Base-by-base conservation (phyloP, 176 grass and related monocot species). In the Oryza longistaminata region DNA sequence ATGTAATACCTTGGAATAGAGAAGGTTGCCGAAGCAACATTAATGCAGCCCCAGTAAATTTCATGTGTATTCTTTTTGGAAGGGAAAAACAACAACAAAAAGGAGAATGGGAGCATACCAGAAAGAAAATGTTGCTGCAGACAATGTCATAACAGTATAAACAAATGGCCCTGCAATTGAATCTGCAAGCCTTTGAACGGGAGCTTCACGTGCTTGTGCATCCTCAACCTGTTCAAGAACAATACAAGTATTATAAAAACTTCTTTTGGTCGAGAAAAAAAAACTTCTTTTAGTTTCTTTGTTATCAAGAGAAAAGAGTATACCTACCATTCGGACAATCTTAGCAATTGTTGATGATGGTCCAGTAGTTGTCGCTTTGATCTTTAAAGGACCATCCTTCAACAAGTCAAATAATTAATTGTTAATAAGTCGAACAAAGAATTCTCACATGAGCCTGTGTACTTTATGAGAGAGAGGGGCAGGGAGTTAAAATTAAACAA, bases 141-240 rank as follows among this genome's bases (percentile, higher is more conserved):
- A 85, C 80, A 98, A 73, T 3, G 87, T 87, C 91, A 98, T 95
- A 71, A 98, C 93, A 82, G 85, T 95, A 77, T 95, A 95, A 44
- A 93, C 96, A 92, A 98, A 98, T 78, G 96, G 96, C 45, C 96
- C 96, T 66, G 96, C 96, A 92, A 98, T 98, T 67, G 85, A 88
- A 90, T 98, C 96, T 12, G 96, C 96, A 22, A 98, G 91, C 75
- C 96, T 93, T 82, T 98, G 96, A 40, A 98, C 91, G 45, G 96
- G 96, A 70, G 96, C 96, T 94, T 95, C 91, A 40, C 84, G 91
- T 78, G 89, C 87, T 78, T 98, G 96, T 16, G 96, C 96, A 77
- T 98, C 96, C 78, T 98, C 96, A 93, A 98, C 96, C 93, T 98
- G 77, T 83, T 80, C 80, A 88, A 68, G 29, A 62, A 53, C 45